Evolutionary conservation across 2,329 filamentous ascomycete genomes (phyloP).

Genomic region (Talaromyces sp.): DNA sequence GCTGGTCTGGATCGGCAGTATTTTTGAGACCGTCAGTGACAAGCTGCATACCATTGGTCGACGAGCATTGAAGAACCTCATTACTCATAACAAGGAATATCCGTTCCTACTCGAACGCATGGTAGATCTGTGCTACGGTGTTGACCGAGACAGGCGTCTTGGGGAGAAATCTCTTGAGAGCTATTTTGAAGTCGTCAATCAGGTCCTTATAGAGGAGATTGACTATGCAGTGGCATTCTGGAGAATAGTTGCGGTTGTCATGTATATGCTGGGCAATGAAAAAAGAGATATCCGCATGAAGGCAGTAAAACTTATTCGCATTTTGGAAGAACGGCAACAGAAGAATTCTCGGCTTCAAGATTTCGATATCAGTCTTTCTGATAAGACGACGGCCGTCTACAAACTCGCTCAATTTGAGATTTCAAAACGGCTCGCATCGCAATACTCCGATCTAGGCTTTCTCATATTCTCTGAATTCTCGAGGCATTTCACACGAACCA

Average conservation of each 20-base stretch:
- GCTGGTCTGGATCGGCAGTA: slow-evolving; percentile 91
- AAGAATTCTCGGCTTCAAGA: slow-evolving; percentile 91
- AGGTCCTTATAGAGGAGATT: slow-evolving; percentile 79
- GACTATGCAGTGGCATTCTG: slow-evolving; percentile 84
- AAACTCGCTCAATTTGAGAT: slow-evolving; percentile 97
- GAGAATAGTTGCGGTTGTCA: slow-evolving; percentile 81
- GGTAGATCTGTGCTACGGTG: slow-evolving; percentile 84
- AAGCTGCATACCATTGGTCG: slow-evolving; percentile 87
- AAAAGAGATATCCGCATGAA: slow-evolving; percentile 86
- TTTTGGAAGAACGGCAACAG: slow-evolving; percentile 77
- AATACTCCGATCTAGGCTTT: slow-evolving; percentile 86
- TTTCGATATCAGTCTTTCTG: slow-evolving; percentile 96
- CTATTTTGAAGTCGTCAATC: slow-evolving; percentile 89
- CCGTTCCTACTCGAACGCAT: slow-evolving; percentile 83
- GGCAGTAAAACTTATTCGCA: slow-evolving; percentile 75
- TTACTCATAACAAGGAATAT: slow-evolving; percentile 85
- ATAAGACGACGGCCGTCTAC: slow-evolving; percentile 97
- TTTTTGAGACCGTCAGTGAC: slow-evolving; percentile 89
- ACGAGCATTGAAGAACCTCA: slow-evolving; percentile 82
- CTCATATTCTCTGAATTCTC: slow-evolving; percentile 96
- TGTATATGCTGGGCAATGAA: slow-evolving; percentile 91
- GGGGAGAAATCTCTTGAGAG: slow-evolving; percentile 75
- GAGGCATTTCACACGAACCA: slow-evolving; percentile 76
- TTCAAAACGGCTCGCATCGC: slow-evolving; percentile 82
- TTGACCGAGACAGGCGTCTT: slow-evolving; percentile 50